A percentile compares a stretch with the other conserved stretches of the same genome.
Evolutionary conservation across 257 asterid genomes (phyloP).

Genomic region (Rubia yunnanensis): DNA sequence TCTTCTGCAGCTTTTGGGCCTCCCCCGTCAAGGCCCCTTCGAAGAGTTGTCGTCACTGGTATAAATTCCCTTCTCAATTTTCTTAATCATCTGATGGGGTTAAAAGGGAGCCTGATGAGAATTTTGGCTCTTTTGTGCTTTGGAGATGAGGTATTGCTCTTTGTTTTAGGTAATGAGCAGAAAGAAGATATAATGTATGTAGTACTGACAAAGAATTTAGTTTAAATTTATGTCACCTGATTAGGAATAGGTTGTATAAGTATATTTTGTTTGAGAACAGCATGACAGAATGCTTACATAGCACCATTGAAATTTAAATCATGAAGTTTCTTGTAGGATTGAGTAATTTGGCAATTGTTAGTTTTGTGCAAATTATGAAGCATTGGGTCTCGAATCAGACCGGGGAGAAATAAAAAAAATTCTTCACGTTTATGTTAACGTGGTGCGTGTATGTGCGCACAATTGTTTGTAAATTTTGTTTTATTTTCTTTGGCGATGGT

Average conservation of each 20-base stretch:
- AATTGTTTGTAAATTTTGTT: no score
- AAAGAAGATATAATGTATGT: not conserved
- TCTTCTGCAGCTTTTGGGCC: conserved; percentile 50
- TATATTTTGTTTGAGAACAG: not conserved
- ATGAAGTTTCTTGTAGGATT: not conserved
- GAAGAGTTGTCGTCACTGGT: conserved; percentile 87
- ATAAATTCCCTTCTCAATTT: not conserved
- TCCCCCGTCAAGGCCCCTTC: conserved; percentile 44
- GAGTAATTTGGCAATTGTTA: not conserved
- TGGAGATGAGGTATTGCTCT: not conserved
- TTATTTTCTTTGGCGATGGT: no score
- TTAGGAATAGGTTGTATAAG: not conserved
- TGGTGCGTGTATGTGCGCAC: not conserved
- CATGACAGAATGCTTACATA: not conserved
- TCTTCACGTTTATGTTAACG: not conserved
- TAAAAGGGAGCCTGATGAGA: not conserved
- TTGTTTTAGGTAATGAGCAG: not conserved
- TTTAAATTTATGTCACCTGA: not conserved
- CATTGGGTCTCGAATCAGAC: not conserved
- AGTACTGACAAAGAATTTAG: not conserved
- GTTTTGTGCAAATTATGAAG: not conserved
- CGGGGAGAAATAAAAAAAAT: not conserved
- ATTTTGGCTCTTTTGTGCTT: conserved; percentile 1
- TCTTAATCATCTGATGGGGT: not conserved
- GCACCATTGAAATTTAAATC: not conserved